Percentiles rank a stretch among this genome's conserved stretches.
Conservation (phyloP, 371 early-diverging fungal species). For the Mortierella sp. region DNA sequence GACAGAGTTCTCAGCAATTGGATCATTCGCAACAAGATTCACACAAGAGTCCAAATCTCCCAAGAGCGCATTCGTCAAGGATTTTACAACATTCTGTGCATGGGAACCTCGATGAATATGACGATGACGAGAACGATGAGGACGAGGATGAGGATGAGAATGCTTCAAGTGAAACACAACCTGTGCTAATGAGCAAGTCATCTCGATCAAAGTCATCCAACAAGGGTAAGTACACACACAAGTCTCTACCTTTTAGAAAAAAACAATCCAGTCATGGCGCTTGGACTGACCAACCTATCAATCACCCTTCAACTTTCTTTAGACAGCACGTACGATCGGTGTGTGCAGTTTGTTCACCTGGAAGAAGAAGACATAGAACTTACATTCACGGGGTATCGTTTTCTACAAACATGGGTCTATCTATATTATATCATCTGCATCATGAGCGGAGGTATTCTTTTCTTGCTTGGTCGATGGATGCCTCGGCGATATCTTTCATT, state of each 20-base stretch:
- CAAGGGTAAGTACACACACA: constrained; percentile 24
- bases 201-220: constrained; percentile 15
- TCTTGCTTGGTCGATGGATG: constrained; percentile 88
- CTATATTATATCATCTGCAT: constrained; percentile 75
- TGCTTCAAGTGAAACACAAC: constrained; percentile 23
- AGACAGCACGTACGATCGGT: constrained; percentile 2
- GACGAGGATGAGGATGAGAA: constrained; percentile 32
- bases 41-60: constrained; percentile 9
- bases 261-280: constrained; percentile 2
- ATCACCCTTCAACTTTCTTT: neutral
- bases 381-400: constrained; percentile 74
- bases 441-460: constrained; percentile 77
- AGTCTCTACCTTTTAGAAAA: neutral
- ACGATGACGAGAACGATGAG: constrained; percentile 16
- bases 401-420: constrained; percentile 58
- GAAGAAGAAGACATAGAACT: constrained; percentile 66
- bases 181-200: constrained; percentile 26
- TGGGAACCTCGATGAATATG: constrained; percentile 6
- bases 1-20: constrained; percentile 17
- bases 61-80: constrained; percentile 6
- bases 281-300: neutral
- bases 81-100: constrained; percentile 2
- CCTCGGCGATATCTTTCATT: constrained; percentile 79
- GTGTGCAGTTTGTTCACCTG: constrained; percentile 36
- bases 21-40: neutral